Base-by-base conservation (phyloP, 2,329 filamentous ascomycete species). In the Alternaria tenuissima region DNA sequence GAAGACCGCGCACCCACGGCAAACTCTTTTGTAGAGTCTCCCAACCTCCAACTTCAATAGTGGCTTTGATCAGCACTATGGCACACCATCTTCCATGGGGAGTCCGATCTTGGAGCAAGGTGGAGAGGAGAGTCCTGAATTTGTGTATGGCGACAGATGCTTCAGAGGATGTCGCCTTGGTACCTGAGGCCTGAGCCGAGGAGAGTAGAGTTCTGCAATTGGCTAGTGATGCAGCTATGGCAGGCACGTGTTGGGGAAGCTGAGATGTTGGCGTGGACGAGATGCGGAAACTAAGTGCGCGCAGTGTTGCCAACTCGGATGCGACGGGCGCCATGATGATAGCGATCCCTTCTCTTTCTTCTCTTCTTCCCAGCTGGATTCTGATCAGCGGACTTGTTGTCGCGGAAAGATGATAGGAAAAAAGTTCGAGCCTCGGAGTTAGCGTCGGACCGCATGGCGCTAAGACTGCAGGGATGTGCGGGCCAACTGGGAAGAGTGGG, bases 11-110 rank as follows among this genome's bases (percentile, higher is more conserved):
- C 62, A 95, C 89, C 91, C 94, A 97, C 3, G 88, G 84, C 69
- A 89, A 88, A 34, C 87, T 87, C 54, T 87, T 88, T 64, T 89
- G 88, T 60, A 97, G 83, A 59, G 91, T 87, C 73, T 96, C 92
- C 88, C 91, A 93, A 46, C 93, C 93, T 24, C 93, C 93, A 41
- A 91, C 87, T 70, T 97, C 94, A 43, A 97, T 83, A 5, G 89
- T 83, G 4, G 91, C 87, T 80, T 97, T 97, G 77, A 93, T 86
- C 49, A 97, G 80, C 16, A 91, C 88, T 43, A 91, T 87, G 7
- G 90, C 93, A 18, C 89, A 86, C 81, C 94, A 96, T 70, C 92
- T 87, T 43, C 90, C 92, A 69, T 93, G 88, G 3, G 87, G 76
- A 48, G 82, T 92, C 59, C 89, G 89, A 57, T 94, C 93, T 74